phyloP scores from a whole-genome alignment of 1,284 basidiomycete genomes.

The Cryptococcus sp. region DNA sequence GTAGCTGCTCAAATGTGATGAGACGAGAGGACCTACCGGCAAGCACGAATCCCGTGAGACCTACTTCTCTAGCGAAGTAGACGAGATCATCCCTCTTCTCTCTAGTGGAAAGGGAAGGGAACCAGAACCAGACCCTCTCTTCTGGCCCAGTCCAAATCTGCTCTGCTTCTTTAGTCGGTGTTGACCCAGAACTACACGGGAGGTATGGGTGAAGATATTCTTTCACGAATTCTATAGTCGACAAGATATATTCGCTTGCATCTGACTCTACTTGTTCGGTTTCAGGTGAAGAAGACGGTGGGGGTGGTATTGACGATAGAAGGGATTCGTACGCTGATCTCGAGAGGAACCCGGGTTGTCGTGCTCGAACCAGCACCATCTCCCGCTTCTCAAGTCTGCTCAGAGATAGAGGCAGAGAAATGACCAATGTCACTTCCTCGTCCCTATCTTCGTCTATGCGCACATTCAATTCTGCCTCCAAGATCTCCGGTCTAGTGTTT shows the following conservation, averaged over 20 bases:
- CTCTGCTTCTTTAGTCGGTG: neutral
- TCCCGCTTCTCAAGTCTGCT: neutral
- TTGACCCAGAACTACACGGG: neutral
- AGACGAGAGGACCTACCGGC: conserved; percentile 39
- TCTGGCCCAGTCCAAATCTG: conserved; percentile 7
- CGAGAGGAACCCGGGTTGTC: conserved; percentile 32
- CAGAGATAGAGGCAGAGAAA: neutral
- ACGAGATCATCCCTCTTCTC: conserved; percentile 54
- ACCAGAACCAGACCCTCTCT: conserved; percentile 53
- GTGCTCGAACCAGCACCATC: conserved; percentile 11
- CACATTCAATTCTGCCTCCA: conserved; percentile 9
- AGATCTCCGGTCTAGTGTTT: neutral
- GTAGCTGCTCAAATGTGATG: no score
- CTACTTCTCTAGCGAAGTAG: conserved; percentile 45
- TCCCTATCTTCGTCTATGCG: conserved; percentile 4
- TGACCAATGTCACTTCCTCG: neutral
- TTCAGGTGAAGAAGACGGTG: no score
- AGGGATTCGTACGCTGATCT: conserved; percentile 21
- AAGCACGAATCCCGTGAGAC: conserved; percentile 54
- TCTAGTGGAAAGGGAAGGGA: conserved; percentile 49
- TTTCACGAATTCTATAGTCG: conserved; percentile 27
- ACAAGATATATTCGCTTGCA: conserved; percentile 34
- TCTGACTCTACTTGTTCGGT: neutral
- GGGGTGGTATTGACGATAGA: conserved; percentile 3
- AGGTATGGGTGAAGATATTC: conserved; percentile 2